Base-by-base conservation (phyloP, 768 basidiomycete species). In the Boletus reticuloceps region DNA sequence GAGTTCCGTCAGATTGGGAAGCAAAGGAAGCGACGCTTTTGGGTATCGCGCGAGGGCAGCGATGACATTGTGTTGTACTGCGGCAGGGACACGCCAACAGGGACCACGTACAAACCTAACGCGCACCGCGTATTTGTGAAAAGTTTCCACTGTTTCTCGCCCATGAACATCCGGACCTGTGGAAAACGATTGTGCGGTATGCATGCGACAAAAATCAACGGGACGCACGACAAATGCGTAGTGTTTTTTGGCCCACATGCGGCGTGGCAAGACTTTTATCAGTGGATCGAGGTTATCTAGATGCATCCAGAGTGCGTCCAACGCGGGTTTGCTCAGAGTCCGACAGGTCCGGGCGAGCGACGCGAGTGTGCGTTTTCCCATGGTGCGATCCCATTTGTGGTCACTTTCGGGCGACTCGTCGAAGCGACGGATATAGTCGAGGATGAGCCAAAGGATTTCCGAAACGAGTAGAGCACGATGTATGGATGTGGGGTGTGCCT, bases 301-400 rank as follows among this genome's bases (percentile, higher is more conserved):
- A 43, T 60, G 56, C 66, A 62, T 62, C 69, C 69, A 70, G 7
- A 71, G 60, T 1, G 39, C 52, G 58, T 70, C 69, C n/a, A 70
- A 27, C 1, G 69, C 60, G 2, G 62, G 54, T n/a, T 27, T 50
- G 27, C 58, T 63, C 42, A 69, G 54, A 0, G 64, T 51, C 12
- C 50, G 59, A 41, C 69, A 70, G 1, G 69, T 71, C 40, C 61
- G 54, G 8, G 69, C 68, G 16, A 70, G 68, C 0, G 55, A 57
- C 41, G 60, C 67, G 9, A 69, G 68, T 2, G 68, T 59, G 13
- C 57, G 58, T 37, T 62, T 69, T 4, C 67, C 67, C 12, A 16
- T 34, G 0, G 50, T 51, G 22, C 54, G 60, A 40, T 58, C 59
- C 39, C 56, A 44, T 42, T 50, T 63, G 5, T 37, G 19, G 1